Percentiles rank a stretch among this genome's conserved stretches.
Conservation (phyloP, 768 basidiomycete species). For the Termitomyces eurrhizus region DNA sequence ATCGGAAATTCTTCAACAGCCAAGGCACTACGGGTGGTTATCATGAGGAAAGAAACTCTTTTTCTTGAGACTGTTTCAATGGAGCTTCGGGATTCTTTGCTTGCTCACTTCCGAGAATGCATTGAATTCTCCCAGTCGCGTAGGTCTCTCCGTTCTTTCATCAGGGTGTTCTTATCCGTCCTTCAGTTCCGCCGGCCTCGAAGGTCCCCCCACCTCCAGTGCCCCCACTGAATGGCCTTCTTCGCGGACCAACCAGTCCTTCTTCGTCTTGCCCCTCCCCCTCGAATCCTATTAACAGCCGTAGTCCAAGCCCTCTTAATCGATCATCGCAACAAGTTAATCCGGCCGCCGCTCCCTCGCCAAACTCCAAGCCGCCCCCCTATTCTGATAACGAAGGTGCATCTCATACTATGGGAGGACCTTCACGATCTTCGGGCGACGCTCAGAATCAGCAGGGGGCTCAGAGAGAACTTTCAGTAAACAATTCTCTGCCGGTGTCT, state of each 20-base stretch:
- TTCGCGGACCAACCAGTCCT: slow-evolving; percentile 17
- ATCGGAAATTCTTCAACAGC: slow-evolving; percentile 36
- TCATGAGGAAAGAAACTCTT: slow-evolving; percentile 88
- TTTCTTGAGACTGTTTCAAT: slow-evolving; percentile 58
- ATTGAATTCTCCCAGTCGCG: slow-evolving; percentile 75
- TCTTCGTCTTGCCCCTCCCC: background rate
- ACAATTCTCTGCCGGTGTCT: slow-evolving; percentile 17
- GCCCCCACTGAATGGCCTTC: slow-evolving; percentile 39
- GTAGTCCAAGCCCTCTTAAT: slow-evolving; percentile 8
- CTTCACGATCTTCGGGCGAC: slow-evolving; percentile 21
- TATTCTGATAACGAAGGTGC: slow-evolving; percentile 15
- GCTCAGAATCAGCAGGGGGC: slow-evolving; percentile 25
- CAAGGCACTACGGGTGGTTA: slow-evolving; percentile 66
- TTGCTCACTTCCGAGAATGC: slow-evolving; percentile 75
- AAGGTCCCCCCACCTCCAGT: slow-evolving; percentile 69
- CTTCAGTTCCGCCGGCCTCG: slow-evolving; percentile 49
- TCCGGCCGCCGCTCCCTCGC: background rate
- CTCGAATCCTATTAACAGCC: background rate
- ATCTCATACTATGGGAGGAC: slow-evolving; percentile 18
- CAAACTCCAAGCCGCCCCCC: slow-evolving; percentile 12
- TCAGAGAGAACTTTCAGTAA: slow-evolving; percentile 22
- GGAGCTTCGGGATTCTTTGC: slow-evolving; percentile 56
- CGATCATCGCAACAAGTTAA: slow-evolving; percentile 7
- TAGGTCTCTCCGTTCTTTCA: slow-evolving; percentile 35
- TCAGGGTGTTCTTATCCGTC: slow-evolving; percentile 5